These are phyloP conservation scores for Leccinum longicurvipes DNA, from an alignment of 768 basidiomycete species.

Conservation along the genomic window DNA sequence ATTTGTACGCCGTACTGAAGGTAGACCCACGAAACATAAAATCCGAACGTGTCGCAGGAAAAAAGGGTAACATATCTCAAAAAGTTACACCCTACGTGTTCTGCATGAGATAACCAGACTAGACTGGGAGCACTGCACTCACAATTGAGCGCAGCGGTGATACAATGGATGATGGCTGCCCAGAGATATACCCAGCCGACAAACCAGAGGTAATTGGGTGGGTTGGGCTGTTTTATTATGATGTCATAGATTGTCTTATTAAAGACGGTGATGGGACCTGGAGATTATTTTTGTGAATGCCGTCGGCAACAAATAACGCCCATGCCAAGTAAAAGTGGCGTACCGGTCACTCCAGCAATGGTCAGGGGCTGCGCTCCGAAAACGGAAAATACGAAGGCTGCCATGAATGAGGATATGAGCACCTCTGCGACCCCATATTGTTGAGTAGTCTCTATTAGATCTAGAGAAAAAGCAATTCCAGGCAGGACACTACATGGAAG, in stretches of 20 bases:
- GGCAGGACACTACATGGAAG: conserved; percentile 64
- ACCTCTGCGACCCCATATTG: conserved; percentile 91
- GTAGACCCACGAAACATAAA: conserved; percentile 90
- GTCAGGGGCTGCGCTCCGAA: conserved; percentile 90
- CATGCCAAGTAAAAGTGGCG: conserved; percentile 1
- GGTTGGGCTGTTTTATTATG: conserved; percentile 48
- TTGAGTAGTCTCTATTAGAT: conserved; percentile 86
- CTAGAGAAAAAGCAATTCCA: conserved; percentile 88
- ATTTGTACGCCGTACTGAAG: conserved; percentile 89
- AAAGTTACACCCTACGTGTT: conserved; percentile 66
- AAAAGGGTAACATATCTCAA: conserved; percentile 86
- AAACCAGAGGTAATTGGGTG: conserved; percentile 80
- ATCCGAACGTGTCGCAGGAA: conserved; percentile 90
- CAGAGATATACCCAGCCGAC: conserved; percentile 92
- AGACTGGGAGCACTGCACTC: conserved; percentile 15
- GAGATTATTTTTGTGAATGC: background rate
- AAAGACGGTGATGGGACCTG: conserved; percentile 88
- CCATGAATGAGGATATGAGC: conserved; percentile 80
- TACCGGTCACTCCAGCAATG: conserved; percentile 88
- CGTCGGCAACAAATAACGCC: background rate
- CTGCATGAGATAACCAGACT: background rate
- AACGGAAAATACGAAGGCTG: conserved; percentile 81
- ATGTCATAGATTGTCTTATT: conserved; percentile 89
- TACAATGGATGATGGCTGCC: conserved; percentile 84
- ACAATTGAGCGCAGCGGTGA: conserved; percentile 79